A percentile compares a stretch with the other conserved stretches of the same genome.
These are phyloP conservation scores for Rhizopus delemar DNA, from an alignment of 371 early-diverging fungal species.

Conservation along the genomic window DNA sequence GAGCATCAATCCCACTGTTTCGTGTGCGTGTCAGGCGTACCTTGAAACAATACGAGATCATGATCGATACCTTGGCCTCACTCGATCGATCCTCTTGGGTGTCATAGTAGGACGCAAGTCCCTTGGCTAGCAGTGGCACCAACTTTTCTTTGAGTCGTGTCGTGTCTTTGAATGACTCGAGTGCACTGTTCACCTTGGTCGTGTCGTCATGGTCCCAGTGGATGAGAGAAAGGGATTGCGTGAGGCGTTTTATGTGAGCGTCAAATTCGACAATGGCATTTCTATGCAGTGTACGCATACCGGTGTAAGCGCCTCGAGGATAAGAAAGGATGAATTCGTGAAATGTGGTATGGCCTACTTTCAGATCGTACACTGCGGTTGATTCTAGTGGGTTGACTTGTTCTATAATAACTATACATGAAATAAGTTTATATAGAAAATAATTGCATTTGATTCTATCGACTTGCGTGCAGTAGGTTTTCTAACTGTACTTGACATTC, in stretches of 20 bases:
- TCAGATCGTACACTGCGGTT: constrained; percentile 21
- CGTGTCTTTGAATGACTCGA: constrained; percentile 37
- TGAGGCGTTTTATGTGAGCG: constrained; percentile 52
- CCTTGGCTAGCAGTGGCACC: constrained; percentile 43
- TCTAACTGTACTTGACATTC: neutral
- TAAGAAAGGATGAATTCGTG: constrained; percentile 40
- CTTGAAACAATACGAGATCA: constrained; percentile 46
- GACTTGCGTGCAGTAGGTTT: neutral
- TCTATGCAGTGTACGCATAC: constrained; percentile 49
- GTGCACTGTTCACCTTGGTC: constrained; percentile 1
- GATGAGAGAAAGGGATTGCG: constrained; percentile 48
- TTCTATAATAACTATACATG: constrained; percentile 34
- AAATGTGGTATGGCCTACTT: constrained; percentile 11
- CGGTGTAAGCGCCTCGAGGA: constrained; percentile 60
- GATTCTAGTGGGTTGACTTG: constrained; percentile 26
- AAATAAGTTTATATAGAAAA: neutral
- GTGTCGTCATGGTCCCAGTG: constrained; percentile 24
- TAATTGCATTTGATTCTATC: neutral
- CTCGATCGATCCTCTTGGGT: constrained; percentile 18
- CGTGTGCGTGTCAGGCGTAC: constrained; percentile 10
- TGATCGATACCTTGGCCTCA: constrained; percentile 46
- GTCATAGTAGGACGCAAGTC: constrained; percentile 47
- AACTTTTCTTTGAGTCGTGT: constrained; percentile 35
- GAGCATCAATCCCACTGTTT: too few species aligned
- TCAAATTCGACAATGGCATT: constrained; percentile 50